Percentiles rank a stretch among this genome's conserved stretches.
Evolutionary conservation across 2,329 filamentous ascomycete genomes (phyloP).

Genomic region (Rutstroemia sp.): DNA sequence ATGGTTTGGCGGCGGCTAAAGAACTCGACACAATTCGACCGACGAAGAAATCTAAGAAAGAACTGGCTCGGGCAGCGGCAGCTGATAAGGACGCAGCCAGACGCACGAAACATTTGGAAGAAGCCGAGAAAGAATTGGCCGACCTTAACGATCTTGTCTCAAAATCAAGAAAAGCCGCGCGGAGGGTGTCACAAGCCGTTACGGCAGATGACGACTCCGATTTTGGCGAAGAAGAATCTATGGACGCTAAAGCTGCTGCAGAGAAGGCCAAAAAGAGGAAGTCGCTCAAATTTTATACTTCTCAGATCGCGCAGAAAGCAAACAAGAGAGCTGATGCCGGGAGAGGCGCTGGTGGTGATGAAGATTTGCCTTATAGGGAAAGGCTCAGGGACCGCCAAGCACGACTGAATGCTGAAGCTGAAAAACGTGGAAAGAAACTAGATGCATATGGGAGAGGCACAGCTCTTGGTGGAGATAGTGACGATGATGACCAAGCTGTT

Average conservation of each 20-base stretch:
- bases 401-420: slow-evolving; percentile 81
- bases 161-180: slow-evolving; percentile 17
- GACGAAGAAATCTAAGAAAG: slow-evolving; percentile 24
- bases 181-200: slow-evolving; percentile 32
- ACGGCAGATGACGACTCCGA: slow-evolving; percentile 72
- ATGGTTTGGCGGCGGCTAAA: neutral
- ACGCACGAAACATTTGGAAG: slow-evolving; percentile 29
- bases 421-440: slow-evolving; percentile 66
- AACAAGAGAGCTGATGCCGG: slow-evolving; percentile 73
- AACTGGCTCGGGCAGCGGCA: slow-evolving; percentile 32
- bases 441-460: slow-evolving; percentile 58
- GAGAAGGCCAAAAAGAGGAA: slow-evolving; percentile 89
- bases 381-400: slow-evolving; percentile 78
- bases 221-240: slow-evolving; percentile 80
- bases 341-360: slow-evolving; percentile 68
- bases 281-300: slow-evolving; percentile 93
- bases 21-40: neutral
- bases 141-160: slow-evolving; percentile 28
- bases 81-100: slow-evolving; percentile 30
- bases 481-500: slow-evolving; percentile 31
- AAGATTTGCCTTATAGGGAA: slow-evolving; percentile 82
- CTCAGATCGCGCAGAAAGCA: slow-evolving; percentile 90
- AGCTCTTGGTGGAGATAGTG: slow-evolving; percentile 49
- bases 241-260: slow-evolving; percentile 71
- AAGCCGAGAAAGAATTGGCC: slow-evolving; percentile 37